Evolutionary conservation across 2,329 filamentous ascomycete species (phyloP).

Genomic region (Penicillium hordei): DNA sequence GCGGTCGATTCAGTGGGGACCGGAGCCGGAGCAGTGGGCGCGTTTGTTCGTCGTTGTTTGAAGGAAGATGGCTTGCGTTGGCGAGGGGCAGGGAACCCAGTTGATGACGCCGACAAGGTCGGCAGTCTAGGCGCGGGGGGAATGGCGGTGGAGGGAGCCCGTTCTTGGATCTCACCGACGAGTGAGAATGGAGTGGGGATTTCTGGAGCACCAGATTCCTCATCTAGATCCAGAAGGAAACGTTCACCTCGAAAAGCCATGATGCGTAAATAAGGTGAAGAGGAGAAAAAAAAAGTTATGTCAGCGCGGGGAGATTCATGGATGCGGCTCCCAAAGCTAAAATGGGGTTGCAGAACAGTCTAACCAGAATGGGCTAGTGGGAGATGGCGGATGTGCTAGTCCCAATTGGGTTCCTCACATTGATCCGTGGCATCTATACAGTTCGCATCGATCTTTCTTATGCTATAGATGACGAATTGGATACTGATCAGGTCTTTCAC

Average conservation of each 20-base stretch:
- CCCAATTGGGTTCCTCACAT: constrained; percentile 20
- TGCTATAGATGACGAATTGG: neutral
- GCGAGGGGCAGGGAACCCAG: constrained; percentile 87
- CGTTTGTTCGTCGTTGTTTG: constrained; percentile 63
- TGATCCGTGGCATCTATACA: constrained; percentile 19
- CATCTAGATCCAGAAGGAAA: constrained; percentile 61
- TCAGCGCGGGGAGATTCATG: constrained; percentile 28
- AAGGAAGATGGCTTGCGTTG: constrained; percentile 76
- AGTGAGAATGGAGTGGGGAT: constrained; percentile 40
- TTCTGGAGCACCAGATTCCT: constrained; percentile 34
- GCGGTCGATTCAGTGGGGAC: constrained; percentile 8
- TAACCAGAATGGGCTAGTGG: constrained; percentile 25
- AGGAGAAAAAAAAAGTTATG: constrained; percentile 24
- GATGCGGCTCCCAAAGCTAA: constrained; percentile 42
- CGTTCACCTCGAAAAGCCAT: constrained; percentile 60
- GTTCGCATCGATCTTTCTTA: constrained; percentile 3
- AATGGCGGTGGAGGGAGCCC: constrained; percentile 52
- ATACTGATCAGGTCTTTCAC: neutral
- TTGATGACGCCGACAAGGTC: constrained; percentile 46
- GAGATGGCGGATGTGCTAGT: constrained; percentile 18
- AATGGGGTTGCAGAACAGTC: constrained; percentile 23
- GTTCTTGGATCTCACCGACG: constrained; percentile 78
- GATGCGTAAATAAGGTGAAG: constrained; percentile 11
- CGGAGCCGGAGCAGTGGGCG: constrained; percentile 20
- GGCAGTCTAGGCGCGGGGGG: constrained; percentile 56